phyloP scores from a whole-genome alignment of 306 rosid genomes.

The Dicorynia guianensis region DNA sequence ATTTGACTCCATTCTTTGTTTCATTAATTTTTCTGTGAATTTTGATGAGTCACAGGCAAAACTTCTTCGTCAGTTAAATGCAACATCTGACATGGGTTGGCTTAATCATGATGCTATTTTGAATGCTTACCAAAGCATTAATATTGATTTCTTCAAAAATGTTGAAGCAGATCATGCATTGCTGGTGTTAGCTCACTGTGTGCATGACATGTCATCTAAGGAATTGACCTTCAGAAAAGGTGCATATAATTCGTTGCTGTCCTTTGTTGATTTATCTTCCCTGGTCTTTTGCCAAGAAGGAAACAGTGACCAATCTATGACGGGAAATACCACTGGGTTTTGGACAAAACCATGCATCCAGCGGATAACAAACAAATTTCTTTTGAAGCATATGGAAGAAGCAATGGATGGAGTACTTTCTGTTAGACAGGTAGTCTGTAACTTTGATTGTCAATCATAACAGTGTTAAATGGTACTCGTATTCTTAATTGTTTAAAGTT shows the following conservation, averaged over 20 bases:
- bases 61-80: constrained; percentile 71
- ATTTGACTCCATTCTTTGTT: constrained; percentile 8
- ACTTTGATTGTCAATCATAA: constrained; percentile 16
- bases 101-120: constrained; percentile 75
- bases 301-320: constrained; percentile 41
- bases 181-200: constrained; percentile 87
- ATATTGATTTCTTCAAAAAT: constrained; percentile 61
- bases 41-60: constrained; percentile 68
- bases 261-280: constrained; percentile 81
- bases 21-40: constrained; percentile 21
- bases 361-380: constrained; percentile 60
- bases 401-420: constrained; percentile 77
- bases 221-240: constrained; percentile 72
- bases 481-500: constrained; percentile 16
- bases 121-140: constrained; percentile 63
- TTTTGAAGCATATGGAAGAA: constrained; percentile 80
- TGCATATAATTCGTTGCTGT: constrained; percentile 68
- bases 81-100: constrained; percentile 77
- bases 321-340: constrained; percentile 43
- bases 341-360: constrained; percentile 76
- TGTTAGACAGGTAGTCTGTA: constrained; percentile 64
- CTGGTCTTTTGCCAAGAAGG: constrained; percentile 53
- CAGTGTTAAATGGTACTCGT: constrained; percentile 16
- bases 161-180: constrained; percentile 68
- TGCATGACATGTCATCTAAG: constrained; percentile 83